Evolutionary conservation across 2,329 filamentous ascomycete genomes (phyloP).

Genomic region (Microdochium nivale): DNA sequence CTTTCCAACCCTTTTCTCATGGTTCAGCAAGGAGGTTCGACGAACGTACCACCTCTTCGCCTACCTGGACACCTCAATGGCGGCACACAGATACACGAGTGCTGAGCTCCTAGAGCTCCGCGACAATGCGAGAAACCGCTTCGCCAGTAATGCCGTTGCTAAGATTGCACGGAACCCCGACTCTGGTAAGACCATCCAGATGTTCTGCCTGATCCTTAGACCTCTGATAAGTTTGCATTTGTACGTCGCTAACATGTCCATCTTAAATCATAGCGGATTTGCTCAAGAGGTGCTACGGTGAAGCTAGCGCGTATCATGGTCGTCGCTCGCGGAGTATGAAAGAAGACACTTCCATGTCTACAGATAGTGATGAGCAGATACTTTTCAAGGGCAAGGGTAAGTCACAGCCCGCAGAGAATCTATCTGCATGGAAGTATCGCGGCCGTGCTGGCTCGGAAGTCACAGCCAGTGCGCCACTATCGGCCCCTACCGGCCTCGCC

Average conservation of each 20-base stretch:
- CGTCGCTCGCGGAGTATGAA: constrained; percentile 18
- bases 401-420: constrained; percentile 3
- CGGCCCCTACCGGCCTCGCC: constrained; percentile 41
- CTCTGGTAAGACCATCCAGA: constrained; percentile 24
- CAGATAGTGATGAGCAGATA: constrained; percentile 25
- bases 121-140: constrained; percentile 1
- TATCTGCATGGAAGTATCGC: constrained; percentile 31
- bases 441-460: constrained; percentile 35
- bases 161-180: constrained; percentile 20
- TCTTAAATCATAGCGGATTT: constrained; percentile 1
- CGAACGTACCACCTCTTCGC: constrained; percentile 31
- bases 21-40: constrained; percentile 22
- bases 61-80: constrained; percentile 30
- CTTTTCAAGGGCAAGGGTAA: constrained; percentile 25
- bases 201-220: background rate
- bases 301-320: background rate
- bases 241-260: background rate
- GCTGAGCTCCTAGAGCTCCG: constrained; percentile 35
- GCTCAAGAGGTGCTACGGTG: background rate
- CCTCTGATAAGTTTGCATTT: background rate
- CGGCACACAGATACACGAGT: constrained; percentile 31
- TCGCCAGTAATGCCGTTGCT: background rate
- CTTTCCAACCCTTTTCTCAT: constrained; percentile 30
- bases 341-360: constrained; percentile 23
- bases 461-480: constrained; percentile 35